Percentiles rank a stretch among this genome's conserved stretches.
These are phyloP conservation scores for Dissoconium aciculare DNA, from an alignment of 2,329 filamentous ascomycete genomes.

Conservation along the genomic window DNA sequence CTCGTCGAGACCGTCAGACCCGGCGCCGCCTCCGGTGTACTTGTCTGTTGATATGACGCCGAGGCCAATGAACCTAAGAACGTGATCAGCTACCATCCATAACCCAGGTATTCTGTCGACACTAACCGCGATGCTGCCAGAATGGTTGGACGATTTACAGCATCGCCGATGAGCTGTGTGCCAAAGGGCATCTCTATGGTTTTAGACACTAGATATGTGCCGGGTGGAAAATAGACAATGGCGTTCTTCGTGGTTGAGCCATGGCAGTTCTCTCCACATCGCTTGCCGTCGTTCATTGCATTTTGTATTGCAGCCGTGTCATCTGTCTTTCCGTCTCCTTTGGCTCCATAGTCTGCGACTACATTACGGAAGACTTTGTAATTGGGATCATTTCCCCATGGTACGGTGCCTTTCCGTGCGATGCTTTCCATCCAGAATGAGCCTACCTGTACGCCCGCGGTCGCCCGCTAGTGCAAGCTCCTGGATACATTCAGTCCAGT, in stretches of 20 bases:
- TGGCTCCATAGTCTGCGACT: conserved; percentile 27
- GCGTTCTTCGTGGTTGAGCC: conserved; percentile 68
- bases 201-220: conserved; percentile 65
- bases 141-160: conserved; percentile 46
- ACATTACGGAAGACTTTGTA: conserved; percentile 46
- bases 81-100: too few relatives aligned
- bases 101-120: too few relatives aligned
- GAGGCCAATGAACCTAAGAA: too few relatives aligned
- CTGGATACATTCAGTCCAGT: too few relatives aligned
- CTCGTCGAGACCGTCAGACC: too few relatives aligned
- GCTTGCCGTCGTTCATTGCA: too few relatives aligned
- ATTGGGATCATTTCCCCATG: conserved; percentile 27
- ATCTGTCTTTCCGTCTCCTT: conserved; percentile 55
- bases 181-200: conserved; percentile 80
- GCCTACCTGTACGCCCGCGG: neutral
- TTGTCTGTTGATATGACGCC: too few relatives aligned
- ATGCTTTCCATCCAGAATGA: neutral
- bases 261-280: conserved; percentile 42
- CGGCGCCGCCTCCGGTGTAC: conserved; percentile 28
- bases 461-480: too few relatives aligned
- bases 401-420: conserved; percentile 1
- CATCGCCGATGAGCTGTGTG: conserved; percentile 79
- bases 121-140: too few relatives aligned
- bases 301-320: too few relatives aligned
- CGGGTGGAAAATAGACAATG: conserved; percentile 78